A percentile compares a stretch with the other conserved stretches of the same genome.
Conservation (phyloP, 2,329 filamentous ascomycete genomes). For the Claviceps capensis region DNA sequence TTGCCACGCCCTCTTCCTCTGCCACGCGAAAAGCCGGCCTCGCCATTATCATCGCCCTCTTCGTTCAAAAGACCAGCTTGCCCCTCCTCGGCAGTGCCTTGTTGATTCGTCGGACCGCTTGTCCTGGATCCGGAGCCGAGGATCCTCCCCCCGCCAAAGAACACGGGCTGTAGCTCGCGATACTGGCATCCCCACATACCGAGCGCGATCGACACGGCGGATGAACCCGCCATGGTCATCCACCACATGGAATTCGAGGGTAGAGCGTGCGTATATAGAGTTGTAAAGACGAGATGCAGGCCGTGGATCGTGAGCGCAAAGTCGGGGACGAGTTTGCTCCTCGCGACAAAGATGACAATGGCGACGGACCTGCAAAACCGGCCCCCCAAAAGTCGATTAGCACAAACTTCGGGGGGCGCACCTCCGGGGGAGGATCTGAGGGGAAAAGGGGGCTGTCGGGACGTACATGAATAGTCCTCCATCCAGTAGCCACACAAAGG, state of each 20-base stretch:
- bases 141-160: slow-evolving; percentile 53
- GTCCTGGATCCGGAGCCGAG: slow-evolving; percentile 15
- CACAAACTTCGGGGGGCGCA: neutral
- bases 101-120: slow-evolving; percentile 9
- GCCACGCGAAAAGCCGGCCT: neutral
- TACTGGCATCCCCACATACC: slow-evolving; percentile 88
- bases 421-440: no score
- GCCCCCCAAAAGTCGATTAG: neutral
- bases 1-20: slow-evolving; percentile 32
- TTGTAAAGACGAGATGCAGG: slow-evolving; percentile 65
- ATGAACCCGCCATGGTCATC: slow-evolving; percentile 40
- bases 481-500: slow-evolving; percentile 43
- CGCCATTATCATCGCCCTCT: slow-evolving; percentile 15
- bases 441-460: neutral
- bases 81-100: slow-evolving; percentile 11
- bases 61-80: slow-evolving; percentile 22
- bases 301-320: slow-evolving; percentile 84
- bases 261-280: slow-evolving; percentile 62
- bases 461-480: slow-evolving; percentile 39
- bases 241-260: slow-evolving; percentile 82
- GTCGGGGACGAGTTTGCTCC: slow-evolving; percentile 88
- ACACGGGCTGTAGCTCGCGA: slow-evolving; percentile 77
- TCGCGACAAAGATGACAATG: slow-evolving; percentile 69
- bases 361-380: slow-evolving; percentile 53
- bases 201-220: slow-evolving; percentile 37